phyloP scores from a whole-genome alignment of 805 yeast genomes.

The Cyberlindnera nakhonratchasimensis region DNA sequence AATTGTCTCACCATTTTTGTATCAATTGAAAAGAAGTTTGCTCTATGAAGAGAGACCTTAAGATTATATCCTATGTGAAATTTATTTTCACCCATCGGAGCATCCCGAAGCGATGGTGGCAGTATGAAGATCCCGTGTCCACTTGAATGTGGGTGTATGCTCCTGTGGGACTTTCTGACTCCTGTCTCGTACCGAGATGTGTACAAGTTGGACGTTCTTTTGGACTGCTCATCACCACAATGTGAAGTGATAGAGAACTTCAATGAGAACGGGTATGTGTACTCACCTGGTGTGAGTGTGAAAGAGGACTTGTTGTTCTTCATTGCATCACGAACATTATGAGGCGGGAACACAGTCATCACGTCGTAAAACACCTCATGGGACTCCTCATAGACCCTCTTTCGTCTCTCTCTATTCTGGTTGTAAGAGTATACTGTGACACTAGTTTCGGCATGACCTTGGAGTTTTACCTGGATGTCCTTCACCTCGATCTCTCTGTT shows the following conservation, averaged over 20 bases:
- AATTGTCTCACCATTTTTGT: constrained; percentile 9
- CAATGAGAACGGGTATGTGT: constrained; percentile 42
- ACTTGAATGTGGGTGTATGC: not conserved
- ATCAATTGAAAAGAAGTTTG: constrained; percentile 11
- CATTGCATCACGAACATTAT: constrained; percentile 42
- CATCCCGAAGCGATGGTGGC: constrained; percentile 5
- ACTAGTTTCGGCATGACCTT: constrained; percentile 43
- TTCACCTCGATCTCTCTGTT: constrained; percentile 38
- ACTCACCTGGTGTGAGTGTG: constrained; percentile 41
- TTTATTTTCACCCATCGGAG: not conserved
- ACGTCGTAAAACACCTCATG: constrained; percentile 51
- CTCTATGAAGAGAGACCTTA: constrained; percentile 14
- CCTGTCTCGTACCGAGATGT: constrained; percentile 17
- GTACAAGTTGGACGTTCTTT: constrained; percentile 16
- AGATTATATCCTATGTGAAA: constrained; percentile 6
- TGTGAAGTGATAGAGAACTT: constrained; percentile 31
- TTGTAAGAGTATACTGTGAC: constrained; percentile 27
- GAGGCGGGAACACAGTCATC: constrained; percentile 49
- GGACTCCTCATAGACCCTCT: constrained; percentile 8
- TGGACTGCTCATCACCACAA: constrained; percentile 20
- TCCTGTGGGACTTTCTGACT: not conserved
- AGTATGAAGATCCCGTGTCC: constrained; percentile 1
- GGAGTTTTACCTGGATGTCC: constrained; percentile 48
- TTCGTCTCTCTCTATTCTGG: constrained; percentile 7
- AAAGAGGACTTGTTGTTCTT: constrained; percentile 30